Base-by-base conservation (phyloP, 2,329 filamentous ascomycete genomes). In the Fusarium tuaranense region DNA sequence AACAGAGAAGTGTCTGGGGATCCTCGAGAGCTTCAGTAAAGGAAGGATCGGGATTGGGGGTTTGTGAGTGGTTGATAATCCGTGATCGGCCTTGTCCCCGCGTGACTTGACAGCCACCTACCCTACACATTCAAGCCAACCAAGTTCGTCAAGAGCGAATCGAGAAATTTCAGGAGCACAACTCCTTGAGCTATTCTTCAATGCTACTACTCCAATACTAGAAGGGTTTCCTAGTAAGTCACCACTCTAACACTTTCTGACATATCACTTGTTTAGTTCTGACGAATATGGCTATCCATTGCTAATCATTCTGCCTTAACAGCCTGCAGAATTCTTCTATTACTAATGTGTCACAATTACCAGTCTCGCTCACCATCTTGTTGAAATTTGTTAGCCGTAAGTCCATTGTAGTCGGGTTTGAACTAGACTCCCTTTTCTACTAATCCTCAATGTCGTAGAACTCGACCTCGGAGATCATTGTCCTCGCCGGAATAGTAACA, bases 401-500 rank as follows among this genome's bases (percentile, higher is more conserved):
- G 13, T 14, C 13, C 34, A 16, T 36, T 36, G 5, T 16, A 36
- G 34, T 36, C 13, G 5, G 8, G 2, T 10, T 10, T 5, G 16
- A 39, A 18, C 8, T 18, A 18, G 2, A 10, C 13, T 7, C 12
- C 9, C 2, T 27, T 7, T 27, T 8, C 16, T 20, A 1, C 27
- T 53, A 53, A 5, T 53, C 48, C 36, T 60, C 57, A 9, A 60
- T 27, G 9, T 41, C 16, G 2, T 60, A 60, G 13, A 60, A 60
- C 22, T 60, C 57, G 7, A 82, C 76, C 63, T 84, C 79, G 0
- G 84, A 83, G 76, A 87, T 84, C 74, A 80, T 82, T 1, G 87
- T 89, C 55, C 82, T 79, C 0, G 86, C 85, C 1, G 87, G 87
- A 38, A 89, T 86, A 1, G 86, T 89, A 4, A 89, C 83, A 48